Conservation (phyloP, 148 eudicot genomes). For the Tetragonia tetragonoides region DNA sequence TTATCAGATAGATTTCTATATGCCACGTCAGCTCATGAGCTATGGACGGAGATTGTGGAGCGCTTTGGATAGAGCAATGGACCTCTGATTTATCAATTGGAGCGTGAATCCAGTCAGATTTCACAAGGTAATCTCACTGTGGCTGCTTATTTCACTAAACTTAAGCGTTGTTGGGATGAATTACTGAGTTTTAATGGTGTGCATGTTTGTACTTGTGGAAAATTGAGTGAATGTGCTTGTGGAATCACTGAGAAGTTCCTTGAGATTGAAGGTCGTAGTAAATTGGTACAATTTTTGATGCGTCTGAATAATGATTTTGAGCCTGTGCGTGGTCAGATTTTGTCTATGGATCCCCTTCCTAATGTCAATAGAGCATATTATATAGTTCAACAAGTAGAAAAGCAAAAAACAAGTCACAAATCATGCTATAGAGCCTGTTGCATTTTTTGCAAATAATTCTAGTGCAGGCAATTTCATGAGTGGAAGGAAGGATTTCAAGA, state of each 20-base stretch:
- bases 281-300: background rate
- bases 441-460: background rate
- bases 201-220: background rate
- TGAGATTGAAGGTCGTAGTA: background rate
- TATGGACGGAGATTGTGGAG: background rate
- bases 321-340: background rate
- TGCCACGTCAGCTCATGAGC: background rate
- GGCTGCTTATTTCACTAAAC: background rate
- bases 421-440: background rate
- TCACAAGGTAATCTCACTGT: background rate
- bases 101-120: background rate
- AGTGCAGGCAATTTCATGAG: background rate
- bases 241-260: background rate
- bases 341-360: background rate
- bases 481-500: background rate
- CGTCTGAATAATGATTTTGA: background rate
- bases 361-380: background rate
- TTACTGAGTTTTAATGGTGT: background rate
- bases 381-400: too few relatives aligned
- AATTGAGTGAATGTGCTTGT: background rate
- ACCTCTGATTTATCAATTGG: background rate
- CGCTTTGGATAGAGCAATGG: background rate
- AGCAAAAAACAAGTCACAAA: too few relatives aligned
- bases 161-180: background rate
- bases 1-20: too few relatives aligned